Base-by-base conservation (phyloP, 169 alveolate genomes). In the Fabrea salina region DNA sequence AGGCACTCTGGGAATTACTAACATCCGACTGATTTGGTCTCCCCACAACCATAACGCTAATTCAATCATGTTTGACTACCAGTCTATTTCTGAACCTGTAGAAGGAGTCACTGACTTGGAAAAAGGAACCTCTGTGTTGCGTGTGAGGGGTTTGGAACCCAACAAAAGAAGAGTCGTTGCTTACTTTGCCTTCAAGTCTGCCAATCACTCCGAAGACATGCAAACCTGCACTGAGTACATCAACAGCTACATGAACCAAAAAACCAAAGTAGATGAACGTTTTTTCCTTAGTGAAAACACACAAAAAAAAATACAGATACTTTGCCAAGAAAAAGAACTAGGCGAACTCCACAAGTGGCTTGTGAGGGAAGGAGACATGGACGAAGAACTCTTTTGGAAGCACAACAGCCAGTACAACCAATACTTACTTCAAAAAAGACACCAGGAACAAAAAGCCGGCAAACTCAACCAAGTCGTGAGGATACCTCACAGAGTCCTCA, bases 311-410 rank as follows among this genome's bases (percentile, higher is more conserved):
- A 40, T 64, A 19, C 35, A 40, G 25, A 64, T 64, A 39, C 30
- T 64, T 19, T 19, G 41, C 35, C 35, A 40, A 19, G 39, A 64
- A 25, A 13, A 25, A 8, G 75, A 64, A 32, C 51, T 64, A 22
- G 50, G 37, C 1, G 54, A 16, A 19, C 35, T 64, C 19, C 75
- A 64, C 41, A 64, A 25, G 41, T 30, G n/a, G 16, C 30, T 64
- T 13, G 75, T 64, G n/a, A 64, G 75, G 30, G 39, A 19, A 37
- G 75, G 75, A 40, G 39, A 64, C 6, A 41, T 64, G 49, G n/a
- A 22, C 16, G 57, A 64, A 64, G 75, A 64, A 37, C 43, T 39
- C n/a, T 64, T 64, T 64, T 64, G 75, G 75, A 33, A 64, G 41
- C 19, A 30, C 35, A 37, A 56, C 37, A n/a, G 25, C n/a, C 25